phyloP scores from a whole-genome alignment of 2,329 filamentous ascomycete genomes.

The Ascochyta fabae region DNA sequence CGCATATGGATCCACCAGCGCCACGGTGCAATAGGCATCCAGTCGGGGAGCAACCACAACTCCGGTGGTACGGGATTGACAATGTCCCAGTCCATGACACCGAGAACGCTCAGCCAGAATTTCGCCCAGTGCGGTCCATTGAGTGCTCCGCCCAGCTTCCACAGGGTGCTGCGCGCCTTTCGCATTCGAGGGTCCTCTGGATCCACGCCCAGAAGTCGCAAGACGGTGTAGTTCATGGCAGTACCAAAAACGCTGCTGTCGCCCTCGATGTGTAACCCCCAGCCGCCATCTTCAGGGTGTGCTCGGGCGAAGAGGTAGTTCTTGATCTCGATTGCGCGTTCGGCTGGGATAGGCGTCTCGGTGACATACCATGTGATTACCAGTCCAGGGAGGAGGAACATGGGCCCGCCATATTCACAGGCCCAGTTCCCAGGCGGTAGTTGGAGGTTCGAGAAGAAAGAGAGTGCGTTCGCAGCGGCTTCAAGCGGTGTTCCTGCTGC shows the following conservation, averaged over 20 bases:
- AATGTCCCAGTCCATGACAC: constrained; percentile 85
- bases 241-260: constrained; percentile 93
- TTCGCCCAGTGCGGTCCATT: constrained; percentile 95
- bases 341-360: constrained; percentile 80
- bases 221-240: constrained; percentile 80
- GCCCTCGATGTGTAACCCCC: constrained; percentile 94
- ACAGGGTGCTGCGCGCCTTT: constrained; percentile 80
- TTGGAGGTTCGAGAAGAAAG: constrained; percentile 90
- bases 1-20: constrained; percentile 98
- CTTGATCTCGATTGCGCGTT: constrained; percentile 85
- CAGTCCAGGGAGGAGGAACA: constrained; percentile 90
- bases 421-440: constrained; percentile 91
- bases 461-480: constrained; percentile 79
- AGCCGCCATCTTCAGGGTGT: constrained; percentile 88
- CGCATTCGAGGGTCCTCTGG: constrained; percentile 85
- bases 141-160: constrained; percentile 83
- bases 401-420: constrained; percentile 96
- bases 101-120: constrained; percentile 88
- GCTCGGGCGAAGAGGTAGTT: constrained; percentile 90
- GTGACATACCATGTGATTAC: constrained; percentile 89
- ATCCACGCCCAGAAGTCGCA: constrained; percentile 82
- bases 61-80: constrained; percentile 95
- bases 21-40: constrained; percentile 89
- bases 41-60: constrained; percentile 90
- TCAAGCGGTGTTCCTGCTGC: constrained; percentile 75